These are phyloP conservation scores for Malassezia psittaci DNA, from an alignment of 1,284 basidiomycete species.

Conservation along the genomic window DNA sequence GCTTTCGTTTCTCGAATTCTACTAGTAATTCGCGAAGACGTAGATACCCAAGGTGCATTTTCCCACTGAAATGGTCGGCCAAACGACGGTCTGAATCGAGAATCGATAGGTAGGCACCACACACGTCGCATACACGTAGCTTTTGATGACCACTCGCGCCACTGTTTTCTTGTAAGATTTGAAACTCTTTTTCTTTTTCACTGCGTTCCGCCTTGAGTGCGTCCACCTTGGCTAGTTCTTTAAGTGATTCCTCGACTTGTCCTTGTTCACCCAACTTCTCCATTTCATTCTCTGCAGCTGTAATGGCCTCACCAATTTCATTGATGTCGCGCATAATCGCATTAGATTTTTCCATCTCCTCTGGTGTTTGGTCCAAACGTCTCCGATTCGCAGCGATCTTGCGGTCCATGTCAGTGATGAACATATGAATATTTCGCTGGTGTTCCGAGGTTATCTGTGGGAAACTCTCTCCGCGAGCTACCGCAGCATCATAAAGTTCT, in stretches of 20 bases:
- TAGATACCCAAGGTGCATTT: slow-evolving; percentile 97
- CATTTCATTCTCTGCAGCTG: slow-evolving; percentile 95
- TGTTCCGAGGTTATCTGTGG: slow-evolving; percentile 53
- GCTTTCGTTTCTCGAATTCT: slow-evolving; percentile 53
- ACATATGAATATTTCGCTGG: slow-evolving; percentile 84
- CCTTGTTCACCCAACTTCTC: slow-evolving; percentile 93
- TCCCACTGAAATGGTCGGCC: slow-evolving; percentile 98
- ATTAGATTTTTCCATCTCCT: slow-evolving; percentile 97
- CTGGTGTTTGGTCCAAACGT: slow-evolving; percentile 94
- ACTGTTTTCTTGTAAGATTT: slow-evolving; percentile 91
- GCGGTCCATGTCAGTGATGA: slow-evolving; percentile 96
- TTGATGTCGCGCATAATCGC: slow-evolving; percentile 98
- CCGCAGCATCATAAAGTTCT: slow-evolving; percentile 74
- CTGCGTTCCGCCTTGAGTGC: slow-evolving; percentile 90
- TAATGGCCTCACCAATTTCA: slow-evolving; percentile 95
- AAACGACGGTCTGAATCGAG: slow-evolving; percentile 95
- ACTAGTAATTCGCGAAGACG: slow-evolving; percentile 85
- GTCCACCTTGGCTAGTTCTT: slow-evolving; percentile 92
- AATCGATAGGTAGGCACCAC: slow-evolving; percentile 93
- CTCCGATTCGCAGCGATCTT: slow-evolving; percentile 86
- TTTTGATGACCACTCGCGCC: slow-evolving; percentile 98
- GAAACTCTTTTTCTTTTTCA: slow-evolving; percentile 92
- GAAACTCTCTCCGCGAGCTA: slow-evolving; percentile 55
- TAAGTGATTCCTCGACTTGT: slow-evolving; percentile 95
- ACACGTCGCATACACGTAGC: slow-evolving; percentile 95